phyloP scores from a whole-genome alignment of 441 rosid genomes.

The Gossypium davidsonii region DNA sequence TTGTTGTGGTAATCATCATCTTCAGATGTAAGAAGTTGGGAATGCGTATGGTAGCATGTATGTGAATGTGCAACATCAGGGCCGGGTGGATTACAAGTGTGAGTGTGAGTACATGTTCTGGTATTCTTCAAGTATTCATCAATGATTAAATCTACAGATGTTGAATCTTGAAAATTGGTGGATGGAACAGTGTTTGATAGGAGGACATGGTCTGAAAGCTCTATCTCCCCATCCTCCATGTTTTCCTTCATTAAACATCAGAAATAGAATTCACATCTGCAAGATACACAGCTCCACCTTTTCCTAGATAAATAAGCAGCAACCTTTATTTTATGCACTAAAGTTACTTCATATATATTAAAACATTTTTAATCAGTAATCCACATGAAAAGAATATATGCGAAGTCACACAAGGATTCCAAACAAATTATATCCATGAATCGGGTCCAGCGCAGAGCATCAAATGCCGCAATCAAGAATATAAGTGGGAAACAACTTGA shows the following conservation, averaged over 20 bases:
- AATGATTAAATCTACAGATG: constrained; percentile 26
- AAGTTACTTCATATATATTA: neutral
- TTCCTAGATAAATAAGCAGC: neutral
- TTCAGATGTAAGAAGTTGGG: constrained; percentile 20
- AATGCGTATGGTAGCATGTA: constrained; percentile 65
- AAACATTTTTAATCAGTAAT: neutral
- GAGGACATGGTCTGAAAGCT: constrained; percentile 29
- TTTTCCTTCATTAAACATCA: constrained; percentile 10
- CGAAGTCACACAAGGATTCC: constrained; percentile 19
- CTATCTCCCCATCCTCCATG: constrained; percentile 40
- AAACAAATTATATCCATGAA: constrained; percentile 10
- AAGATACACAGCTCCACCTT: neutral
- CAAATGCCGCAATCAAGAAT: constrained; percentile 16
- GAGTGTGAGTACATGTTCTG: constrained; percentile 46
- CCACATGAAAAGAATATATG: constrained; percentile 25
- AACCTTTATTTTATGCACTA: neutral
- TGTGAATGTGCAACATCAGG: constrained; percentile 56
- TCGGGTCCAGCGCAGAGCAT: constrained; percentile 15
- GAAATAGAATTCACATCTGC: constrained; percentile 10
- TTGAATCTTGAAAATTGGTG: constrained; percentile 16
- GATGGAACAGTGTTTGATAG: constrained; percentile 21
- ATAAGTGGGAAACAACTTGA: constrained; percentile 4
- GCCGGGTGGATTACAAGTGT: constrained; percentile 53
- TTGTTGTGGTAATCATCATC: constrained; percentile 31
- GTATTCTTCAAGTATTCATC: constrained; percentile 34